Evolutionary conservation across 164 flowering plant genomes (phyloP).

Genomic region (Stephania yunnanensis): DNA sequence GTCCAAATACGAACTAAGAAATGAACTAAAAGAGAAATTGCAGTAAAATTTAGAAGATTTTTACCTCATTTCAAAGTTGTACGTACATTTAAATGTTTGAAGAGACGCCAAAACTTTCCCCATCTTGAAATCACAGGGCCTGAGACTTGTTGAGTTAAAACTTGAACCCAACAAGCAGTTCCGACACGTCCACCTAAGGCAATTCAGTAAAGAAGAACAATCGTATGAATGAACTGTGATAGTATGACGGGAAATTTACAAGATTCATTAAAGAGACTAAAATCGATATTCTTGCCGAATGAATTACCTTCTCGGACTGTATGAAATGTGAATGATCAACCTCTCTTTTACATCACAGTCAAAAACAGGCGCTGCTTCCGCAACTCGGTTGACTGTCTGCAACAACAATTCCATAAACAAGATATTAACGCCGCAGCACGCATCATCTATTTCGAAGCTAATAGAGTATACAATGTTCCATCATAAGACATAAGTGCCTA

Average conservation of each 20-base stretch:
- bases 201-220: neutral
- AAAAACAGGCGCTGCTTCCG: conserved; percentile 47
- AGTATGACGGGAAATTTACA: too few relatives aligned
- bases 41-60: neutral
- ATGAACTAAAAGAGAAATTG: neutral
- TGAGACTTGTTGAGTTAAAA: conserved; percentile 54
- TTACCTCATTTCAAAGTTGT: conserved; percentile 75
- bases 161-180: conserved; percentile 52
- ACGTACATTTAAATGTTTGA: conserved; percentile 60
- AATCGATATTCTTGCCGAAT: neutral
- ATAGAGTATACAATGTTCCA: neutral
- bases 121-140: conserved; percentile 90
- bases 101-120: conserved; percentile 63
- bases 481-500: neutral
- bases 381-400: conserved; percentile 72
- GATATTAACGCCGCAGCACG: too few relatives aligned
- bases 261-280: neutral
- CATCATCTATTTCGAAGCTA: too few relatives aligned
- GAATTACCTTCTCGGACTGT: conserved; percentile 74
- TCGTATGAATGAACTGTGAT: too few relatives aligned
- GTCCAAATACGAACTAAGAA: neutral
- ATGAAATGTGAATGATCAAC: conserved; percentile 72
- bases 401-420: conserved; percentile 3
- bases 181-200: conserved; percentile 77
- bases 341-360: conserved; percentile 45